Conservation (phyloP, 768 basidiomycete genomes). For the Tylopilus cervinicoccineus region DNA sequence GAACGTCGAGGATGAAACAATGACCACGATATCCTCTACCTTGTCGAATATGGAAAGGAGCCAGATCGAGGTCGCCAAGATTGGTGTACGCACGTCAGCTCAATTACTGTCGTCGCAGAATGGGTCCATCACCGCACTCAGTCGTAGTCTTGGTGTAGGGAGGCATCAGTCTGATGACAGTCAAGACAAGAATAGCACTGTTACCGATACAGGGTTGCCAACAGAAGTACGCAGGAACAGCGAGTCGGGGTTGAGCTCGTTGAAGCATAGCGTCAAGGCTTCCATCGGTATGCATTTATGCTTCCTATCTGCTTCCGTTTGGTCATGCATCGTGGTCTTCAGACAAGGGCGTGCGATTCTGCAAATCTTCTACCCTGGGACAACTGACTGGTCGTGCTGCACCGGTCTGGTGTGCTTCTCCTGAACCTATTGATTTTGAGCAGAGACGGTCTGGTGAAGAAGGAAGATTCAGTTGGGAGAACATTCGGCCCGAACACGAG, state of each 20-base stretch:
- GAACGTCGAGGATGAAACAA: slow-evolving; percentile 6
- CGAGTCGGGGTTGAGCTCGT: slow-evolving; percentile 42
- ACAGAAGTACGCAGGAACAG: slow-evolving; percentile 18
- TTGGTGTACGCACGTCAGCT: slow-evolving; percentile 27
- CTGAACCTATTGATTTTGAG: slow-evolving; percentile 32
- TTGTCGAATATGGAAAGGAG: slow-evolving; percentile 26
- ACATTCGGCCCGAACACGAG: slow-evolving; percentile 31
- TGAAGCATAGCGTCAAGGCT: slow-evolving; percentile 68
- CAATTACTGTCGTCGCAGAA: slow-evolving; percentile 25
- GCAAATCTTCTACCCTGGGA: slow-evolving; percentile 57
- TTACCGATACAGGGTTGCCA: slow-evolving; percentile 26
- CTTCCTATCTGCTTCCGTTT: not conserved
- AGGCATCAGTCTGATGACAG: slow-evolving; percentile 8
- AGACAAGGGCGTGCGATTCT: slow-evolving; percentile 69
- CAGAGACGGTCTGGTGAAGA: slow-evolving; percentile 30
- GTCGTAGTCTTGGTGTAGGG: slow-evolving; percentile 2
- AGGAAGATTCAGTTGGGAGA: slow-evolving; percentile 33
- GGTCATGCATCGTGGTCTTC: not conserved
- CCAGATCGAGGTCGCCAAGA: slow-evolving; percentile 28
- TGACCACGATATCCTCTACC: slow-evolving; percentile 15
- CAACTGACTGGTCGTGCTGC: slow-evolving; percentile 34
- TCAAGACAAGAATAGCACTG: slow-evolving; percentile 6
- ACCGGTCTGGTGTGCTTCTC: slow-evolving; percentile 27
- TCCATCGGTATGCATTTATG: slow-evolving; percentile 58
- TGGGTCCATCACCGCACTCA: slow-evolving; percentile 20